Conservation (phyloP, 1,284 basidiomycete genomes). For the Naganishia liquefaciens region DNA sequence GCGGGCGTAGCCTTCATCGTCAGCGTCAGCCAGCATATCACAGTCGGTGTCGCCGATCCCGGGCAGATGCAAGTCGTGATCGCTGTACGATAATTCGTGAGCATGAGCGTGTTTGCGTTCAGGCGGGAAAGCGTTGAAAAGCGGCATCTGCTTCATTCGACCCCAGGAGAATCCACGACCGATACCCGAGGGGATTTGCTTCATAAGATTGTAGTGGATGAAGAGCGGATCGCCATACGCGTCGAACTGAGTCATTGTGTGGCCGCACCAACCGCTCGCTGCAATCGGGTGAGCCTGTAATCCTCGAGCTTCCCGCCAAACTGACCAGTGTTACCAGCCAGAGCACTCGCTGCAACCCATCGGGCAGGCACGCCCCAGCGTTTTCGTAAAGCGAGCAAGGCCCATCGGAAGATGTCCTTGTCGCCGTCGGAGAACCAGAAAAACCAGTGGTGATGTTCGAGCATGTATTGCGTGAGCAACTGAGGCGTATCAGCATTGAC, state of each 20-base stretch:
- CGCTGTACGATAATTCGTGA: constrained; percentile 40
- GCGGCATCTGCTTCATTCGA: constrained; percentile 50
- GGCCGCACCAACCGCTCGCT: constrained; percentile 49
- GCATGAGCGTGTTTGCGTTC: constrained; percentile 41
- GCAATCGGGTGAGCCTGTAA: neutral
- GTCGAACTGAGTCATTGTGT: constrained; percentile 58
- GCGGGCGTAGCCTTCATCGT: constrained; percentile 50
- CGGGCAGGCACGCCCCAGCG: constrained; percentile 58
- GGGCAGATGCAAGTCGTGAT: constrained; percentile 40
- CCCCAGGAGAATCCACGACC: constrained; percentile 53
- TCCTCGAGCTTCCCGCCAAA: neutral
- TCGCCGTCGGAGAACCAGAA: constrained; percentile 58
- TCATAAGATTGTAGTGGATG: constrained; percentile 57
- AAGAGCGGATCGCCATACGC: constrained; percentile 54
- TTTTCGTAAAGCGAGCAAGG: constrained; percentile 56
- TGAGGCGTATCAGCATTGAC: neutral
- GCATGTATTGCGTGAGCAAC: constrained; percentile 54
- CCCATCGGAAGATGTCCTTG: constrained; percentile 58
- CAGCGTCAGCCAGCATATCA: constrained; percentile 56
- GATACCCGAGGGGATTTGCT: constrained; percentile 55
- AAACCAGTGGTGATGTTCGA: constrained; percentile 55
- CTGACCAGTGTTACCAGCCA: constrained; percentile 46
- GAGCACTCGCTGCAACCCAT: constrained; percentile 53
- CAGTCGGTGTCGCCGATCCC: constrained; percentile 53
- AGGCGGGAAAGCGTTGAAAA: constrained; percentile 45